These are phyloP conservation scores for Citrullus colocynthis DNA, from an alignment of 306 rosid genomes.

Conservation along the genomic window DNA sequence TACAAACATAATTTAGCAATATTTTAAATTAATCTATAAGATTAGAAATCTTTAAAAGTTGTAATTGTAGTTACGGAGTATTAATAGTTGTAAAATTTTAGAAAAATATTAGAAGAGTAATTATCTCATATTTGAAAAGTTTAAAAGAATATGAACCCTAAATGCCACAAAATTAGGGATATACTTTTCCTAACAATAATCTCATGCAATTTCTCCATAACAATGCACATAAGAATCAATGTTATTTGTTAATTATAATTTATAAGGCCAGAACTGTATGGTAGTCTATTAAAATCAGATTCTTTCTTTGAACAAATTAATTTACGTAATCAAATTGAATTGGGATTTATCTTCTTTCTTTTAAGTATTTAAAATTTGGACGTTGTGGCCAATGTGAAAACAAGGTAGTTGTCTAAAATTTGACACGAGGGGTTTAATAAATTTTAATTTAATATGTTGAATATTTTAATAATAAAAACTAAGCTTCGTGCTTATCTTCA, in stretches of 20 bases:
- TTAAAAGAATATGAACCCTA: too few relatives aligned
- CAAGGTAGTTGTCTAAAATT: background rate
- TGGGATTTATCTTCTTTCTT: background rate
- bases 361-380: background rate
- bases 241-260: background rate
- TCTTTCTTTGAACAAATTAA: background rate
- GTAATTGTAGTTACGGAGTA: too few relatives aligned
- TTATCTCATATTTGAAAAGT: too few relatives aligned
- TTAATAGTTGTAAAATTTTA: too few relatives aligned
- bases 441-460: background rate
- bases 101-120: too few relatives aligned
- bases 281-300: background rate
- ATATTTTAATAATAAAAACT: background rate
- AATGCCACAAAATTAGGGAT: too few relatives aligned
- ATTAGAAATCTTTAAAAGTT: too few relatives aligned
- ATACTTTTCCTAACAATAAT: background rate
- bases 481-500: background rate
- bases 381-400: background rate
- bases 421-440: background rate
- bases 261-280: background rate
- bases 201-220: background rate
- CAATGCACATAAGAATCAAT: background rate
- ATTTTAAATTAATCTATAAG: too few relatives aligned
- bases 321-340: constrained; percentile 1
- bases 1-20: too few relatives aligned